Evolutionary conservation across 192 early-diverging fungal species (phyloP).

Genomic region (Chytriomyces sp.): DNA sequence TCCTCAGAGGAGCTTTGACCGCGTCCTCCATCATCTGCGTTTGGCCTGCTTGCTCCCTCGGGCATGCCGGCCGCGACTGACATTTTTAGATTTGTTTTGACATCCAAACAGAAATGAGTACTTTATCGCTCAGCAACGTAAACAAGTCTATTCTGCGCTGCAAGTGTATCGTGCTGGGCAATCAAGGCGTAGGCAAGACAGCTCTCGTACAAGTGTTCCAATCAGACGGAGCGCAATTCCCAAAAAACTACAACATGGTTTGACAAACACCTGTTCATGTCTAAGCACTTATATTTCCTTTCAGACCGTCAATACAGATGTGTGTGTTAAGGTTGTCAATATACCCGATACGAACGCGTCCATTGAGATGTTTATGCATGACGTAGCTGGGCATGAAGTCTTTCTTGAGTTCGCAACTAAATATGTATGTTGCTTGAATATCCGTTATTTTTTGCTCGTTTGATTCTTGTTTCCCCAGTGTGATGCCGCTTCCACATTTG

Average conservation of each 20-base stretch:
- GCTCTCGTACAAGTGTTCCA: constrained; percentile 49
- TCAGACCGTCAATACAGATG: constrained; percentile 53
- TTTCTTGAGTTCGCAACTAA: constrained; percentile 23
- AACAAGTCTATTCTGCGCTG: constrained; percentile 39
- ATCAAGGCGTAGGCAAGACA: constrained; percentile 49
- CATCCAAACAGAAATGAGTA: constrained; percentile 2
- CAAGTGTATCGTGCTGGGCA: constrained; percentile 51
- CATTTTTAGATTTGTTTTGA: constrained; percentile 23
- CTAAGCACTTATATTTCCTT: background rate
- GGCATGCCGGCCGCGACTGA: constrained; percentile 5
- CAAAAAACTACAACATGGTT: constrained; percentile 49
- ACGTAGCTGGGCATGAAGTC: constrained; percentile 49
- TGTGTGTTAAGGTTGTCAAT: constrained; percentile 54
- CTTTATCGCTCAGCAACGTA: background rate
- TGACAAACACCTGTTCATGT: constrained; percentile 5
- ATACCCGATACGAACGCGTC: constrained; percentile 53
- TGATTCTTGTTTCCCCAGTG: constrained; percentile 12
- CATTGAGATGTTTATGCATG: constrained; percentile 52
- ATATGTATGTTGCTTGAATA: constrained; percentile 8
- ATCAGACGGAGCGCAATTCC: constrained; percentile 45
- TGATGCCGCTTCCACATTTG: constrained; percentile 39
- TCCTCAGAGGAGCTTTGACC: constrained; percentile 41
- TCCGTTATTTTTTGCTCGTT: background rate
- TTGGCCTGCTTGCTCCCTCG: background rate
- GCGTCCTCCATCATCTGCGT: background rate